Percentiles rank a stretch among this genome's conserved stretches.
Conservation (phyloP, 768 basidiomycete species). For the Pleurotus citrinopileatus region DNA sequence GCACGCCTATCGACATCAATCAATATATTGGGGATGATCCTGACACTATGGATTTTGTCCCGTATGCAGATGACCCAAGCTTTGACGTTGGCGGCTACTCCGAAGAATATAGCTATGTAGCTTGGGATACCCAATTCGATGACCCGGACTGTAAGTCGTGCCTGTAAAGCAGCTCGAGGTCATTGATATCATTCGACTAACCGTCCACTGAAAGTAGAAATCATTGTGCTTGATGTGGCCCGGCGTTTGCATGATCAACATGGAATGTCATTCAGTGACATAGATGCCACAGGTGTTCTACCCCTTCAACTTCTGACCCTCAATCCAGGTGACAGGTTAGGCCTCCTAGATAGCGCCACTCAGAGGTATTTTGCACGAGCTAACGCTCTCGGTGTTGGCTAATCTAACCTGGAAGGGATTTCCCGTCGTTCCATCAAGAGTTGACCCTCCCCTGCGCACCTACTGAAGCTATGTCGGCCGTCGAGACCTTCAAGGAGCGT, state of each 20-base stretch:
- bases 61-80: constrained; percentile 58
- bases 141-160: constrained; percentile 37
- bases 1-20: constrained; percentile 45
- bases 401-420: constrained; percentile 21
- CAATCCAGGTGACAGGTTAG: constrained; percentile 20
- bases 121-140: constrained; percentile 41
- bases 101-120: constrained; percentile 38
- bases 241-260: constrained; percentile 37
- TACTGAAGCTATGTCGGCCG: not conserved
- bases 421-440: constrained; percentile 16
- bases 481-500: constrained; percentile 24
- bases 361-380: not conserved
- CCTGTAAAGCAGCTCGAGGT: constrained; percentile 37
- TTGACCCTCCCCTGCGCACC: not conserved
- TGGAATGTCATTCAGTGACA: constrained; percentile 35
- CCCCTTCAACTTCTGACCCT: constrained; percentile 32
- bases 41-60: constrained; percentile 54
- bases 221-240: constrained; percentile 46
- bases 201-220: constrained; percentile 34
- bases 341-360: not conserved
- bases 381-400: not conserved
- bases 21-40: constrained; percentile 60
- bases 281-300: constrained; percentile 48
- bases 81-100: constrained; percentile 32
- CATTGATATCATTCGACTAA: not conserved